phyloP scores from a whole-genome alignment of 2,329 filamentous ascomycete genomes.

The Venturia asperata region DNA sequence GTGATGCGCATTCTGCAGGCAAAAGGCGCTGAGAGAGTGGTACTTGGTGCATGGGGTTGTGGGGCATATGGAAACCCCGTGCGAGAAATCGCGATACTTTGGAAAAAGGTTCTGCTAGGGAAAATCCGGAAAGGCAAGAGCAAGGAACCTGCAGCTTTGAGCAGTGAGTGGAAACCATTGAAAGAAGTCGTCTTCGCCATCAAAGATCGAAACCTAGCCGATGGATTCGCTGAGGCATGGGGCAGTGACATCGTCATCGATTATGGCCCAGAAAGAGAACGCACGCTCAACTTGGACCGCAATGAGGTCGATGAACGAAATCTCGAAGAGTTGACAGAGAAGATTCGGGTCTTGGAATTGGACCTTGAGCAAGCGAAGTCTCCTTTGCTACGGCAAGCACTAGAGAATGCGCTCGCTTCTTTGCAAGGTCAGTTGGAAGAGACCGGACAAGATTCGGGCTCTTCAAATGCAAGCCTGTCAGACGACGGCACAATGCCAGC shows the following conservation, averaged over 20 bases:
- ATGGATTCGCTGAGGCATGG: slow-evolving; percentile 46
- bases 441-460: neutral
- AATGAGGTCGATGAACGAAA: slow-evolving; percentile 25
- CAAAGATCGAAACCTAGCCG: slow-evolving; percentile 45
- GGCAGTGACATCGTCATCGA: slow-evolving; percentile 38
- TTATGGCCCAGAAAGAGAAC: slow-evolving; percentile 26
- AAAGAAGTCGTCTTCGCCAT: slow-evolving; percentile 55
- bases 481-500: neutral
- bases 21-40: slow-evolving; percentile 43
- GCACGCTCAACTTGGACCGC: slow-evolving; percentile 23
- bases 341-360: slow-evolving; percentile 32
- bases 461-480: neutral
- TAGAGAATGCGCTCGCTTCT: slow-evolving; percentile 28
- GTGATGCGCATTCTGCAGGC: slow-evolving; percentile 48
- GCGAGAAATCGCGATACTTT: slow-evolving; percentile 50
- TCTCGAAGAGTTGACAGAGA: slow-evolving; percentile 28
- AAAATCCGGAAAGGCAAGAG: slow-evolving; percentile 16
- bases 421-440: slow-evolving; percentile 27
- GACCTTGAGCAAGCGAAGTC: slow-evolving; percentile 32
- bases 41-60: slow-evolving; percentile 59
- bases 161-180: slow-evolving; percentile 37
- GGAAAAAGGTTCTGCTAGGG: slow-evolving; percentile 40
- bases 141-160: slow-evolving; percentile 23
- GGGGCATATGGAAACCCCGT: slow-evolving; percentile 58
- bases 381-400: slow-evolving; percentile 29